Percentiles rank a stretch among this genome's conserved stretches.
phyloP scores from a whole-genome alignment of 352 stramenopile species.

The Phytophthora aleatoria region DNA sequence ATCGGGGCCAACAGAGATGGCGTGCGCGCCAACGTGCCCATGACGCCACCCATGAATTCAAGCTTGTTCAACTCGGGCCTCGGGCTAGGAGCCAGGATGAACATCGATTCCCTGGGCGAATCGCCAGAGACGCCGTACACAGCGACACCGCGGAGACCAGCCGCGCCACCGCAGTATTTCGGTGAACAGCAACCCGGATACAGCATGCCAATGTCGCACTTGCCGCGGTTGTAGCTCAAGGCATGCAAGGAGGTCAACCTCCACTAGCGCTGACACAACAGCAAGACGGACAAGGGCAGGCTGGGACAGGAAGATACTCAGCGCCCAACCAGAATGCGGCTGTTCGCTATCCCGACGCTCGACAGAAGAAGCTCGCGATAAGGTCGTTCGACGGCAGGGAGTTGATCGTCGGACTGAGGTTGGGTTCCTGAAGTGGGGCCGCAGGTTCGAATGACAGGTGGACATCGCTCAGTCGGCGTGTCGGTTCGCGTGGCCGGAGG shows the following conservation, averaged over 20 bases:
- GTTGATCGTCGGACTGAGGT: background rate
- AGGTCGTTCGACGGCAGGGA: background rate
- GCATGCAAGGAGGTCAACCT: no score
- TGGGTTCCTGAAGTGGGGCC: background rate
- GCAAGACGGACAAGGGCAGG: background rate
- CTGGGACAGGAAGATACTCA: no score
- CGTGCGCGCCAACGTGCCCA: no score
- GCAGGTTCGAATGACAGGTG: no score
- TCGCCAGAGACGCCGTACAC: background rate
- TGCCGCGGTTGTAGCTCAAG: background rate
- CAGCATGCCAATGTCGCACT: background rate
- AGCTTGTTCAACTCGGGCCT: background rate
- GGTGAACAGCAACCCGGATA: background rate
- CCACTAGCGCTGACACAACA: background rate
- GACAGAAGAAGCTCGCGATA: background rate
- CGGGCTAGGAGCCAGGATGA: background rate
- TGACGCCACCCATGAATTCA: no score
- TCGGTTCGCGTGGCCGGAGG: conserved; percentile 2
- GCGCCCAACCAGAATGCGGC: no score
- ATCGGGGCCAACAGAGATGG: no score
- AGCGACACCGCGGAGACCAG: background rate
- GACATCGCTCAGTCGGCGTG: background rate
- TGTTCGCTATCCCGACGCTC: background rate
- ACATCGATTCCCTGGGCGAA: background rate
- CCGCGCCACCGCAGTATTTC: background rate